Base-by-base conservation (phyloP, 345 rosid species). In the Gossypium sturtianum region DNA sequence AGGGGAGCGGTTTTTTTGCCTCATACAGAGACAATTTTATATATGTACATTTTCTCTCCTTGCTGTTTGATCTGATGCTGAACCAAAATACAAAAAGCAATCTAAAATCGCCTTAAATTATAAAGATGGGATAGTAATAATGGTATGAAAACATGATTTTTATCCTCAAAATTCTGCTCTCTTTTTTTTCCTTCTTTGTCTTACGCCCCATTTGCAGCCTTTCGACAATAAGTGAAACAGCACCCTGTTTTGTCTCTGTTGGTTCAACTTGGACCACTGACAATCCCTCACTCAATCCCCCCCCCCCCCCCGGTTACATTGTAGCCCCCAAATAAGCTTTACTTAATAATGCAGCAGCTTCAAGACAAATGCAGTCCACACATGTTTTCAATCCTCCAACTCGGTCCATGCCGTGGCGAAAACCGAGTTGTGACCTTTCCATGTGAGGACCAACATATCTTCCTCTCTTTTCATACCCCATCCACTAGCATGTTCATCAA, bases 401-500 rank as follows among this genome's bases (percentile, higher is more conserved):
- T 62, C 77, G 62, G 51, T 53, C 94, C 94, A 90, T 71, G 82
- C 87, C 23, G 89, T 82, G 66, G 91, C 91, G 53, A 84, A 88
- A 51, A 90, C 90, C 22, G 94, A 88, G 79, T 78, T 90, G 78
- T 90, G 94, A 7, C 94, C 94, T 76, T 90, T 90, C 94, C 94
- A 90, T 60, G 92, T 90, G 70, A 90, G 84, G 75, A 85, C 86
- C 71, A 90, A 38, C 88, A 65, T 85, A 43, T 88, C 90, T 53
- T 88, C 94, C 49, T 88, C 94, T 66, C 74, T 80, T 79, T 88
- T 90, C 94, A 90, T 90, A 16, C 94, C 94, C 94, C 92, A 90
- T 0, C 94, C 91, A 15, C 92, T 79, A 3, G 91, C 88, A 67
- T 90, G 91, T 60, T 90, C 88, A 66, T 90, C 92, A 22, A 90